Conservation (phyloP, 345 rosid species). For the Angophora floribunda region DNA sequence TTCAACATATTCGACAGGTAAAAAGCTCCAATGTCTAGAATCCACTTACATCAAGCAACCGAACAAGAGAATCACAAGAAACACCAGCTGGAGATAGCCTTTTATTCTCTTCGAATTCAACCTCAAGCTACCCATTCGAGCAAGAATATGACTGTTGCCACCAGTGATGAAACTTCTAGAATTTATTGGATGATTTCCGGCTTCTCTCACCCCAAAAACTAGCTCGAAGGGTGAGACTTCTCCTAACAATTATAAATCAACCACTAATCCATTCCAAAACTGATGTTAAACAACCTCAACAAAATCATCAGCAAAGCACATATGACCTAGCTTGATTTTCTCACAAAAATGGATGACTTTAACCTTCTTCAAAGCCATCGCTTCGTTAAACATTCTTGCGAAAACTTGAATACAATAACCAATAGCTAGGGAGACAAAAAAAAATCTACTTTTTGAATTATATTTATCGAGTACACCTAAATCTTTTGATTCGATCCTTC, state of each 20-base stretch:
- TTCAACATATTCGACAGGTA: neutral
- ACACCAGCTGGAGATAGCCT: neutral
- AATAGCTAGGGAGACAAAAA: neutral
- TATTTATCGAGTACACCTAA: neutral
- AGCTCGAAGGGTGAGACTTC: no score
- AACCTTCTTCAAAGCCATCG: neutral
- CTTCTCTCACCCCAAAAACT: no score
- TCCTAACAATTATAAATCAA: no score
- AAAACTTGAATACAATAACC: neutral
- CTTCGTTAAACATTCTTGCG: neutral
- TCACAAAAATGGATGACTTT: neutral
- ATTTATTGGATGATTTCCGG: no score
- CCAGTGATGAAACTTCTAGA: neutral
- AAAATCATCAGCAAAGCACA: neutral
- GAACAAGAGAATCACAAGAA: neutral
- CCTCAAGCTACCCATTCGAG: neutral
- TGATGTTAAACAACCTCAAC: no score
- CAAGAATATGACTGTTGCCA: neutral
- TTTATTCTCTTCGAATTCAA: neutral
- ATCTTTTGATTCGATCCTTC: neutral
- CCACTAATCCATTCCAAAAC: no score
- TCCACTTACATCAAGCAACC: neutral
- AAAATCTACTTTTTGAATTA: neutral
- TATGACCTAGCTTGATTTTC: neutral
- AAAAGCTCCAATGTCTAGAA: neutral